A percentile compares a stretch with the other conserved stretches of the same genome.
Conservation (phyloP, 2,329 filamentous ascomycete species). For the Penicillium occitanis region DNA sequence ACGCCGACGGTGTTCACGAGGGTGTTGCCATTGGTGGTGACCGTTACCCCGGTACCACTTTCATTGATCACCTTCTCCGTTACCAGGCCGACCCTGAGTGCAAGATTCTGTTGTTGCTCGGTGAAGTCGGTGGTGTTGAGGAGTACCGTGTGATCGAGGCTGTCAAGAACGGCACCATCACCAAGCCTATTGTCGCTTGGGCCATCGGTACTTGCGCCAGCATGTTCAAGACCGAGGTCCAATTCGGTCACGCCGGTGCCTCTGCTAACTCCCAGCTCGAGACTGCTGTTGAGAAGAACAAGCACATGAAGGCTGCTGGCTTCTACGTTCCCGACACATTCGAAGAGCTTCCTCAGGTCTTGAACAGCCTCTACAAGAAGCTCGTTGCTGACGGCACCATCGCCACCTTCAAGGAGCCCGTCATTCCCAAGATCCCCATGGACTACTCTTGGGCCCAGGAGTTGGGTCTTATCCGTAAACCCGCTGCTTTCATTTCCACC, state of each 20-base stretch:
- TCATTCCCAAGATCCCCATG: slow-evolving; percentile 97
- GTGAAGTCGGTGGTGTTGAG: slow-evolving; percentile 98
- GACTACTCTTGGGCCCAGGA: slow-evolving; percentile 99
- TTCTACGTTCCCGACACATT: slow-evolving; percentile 95
- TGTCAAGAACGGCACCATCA: slow-evolving; percentile 90
- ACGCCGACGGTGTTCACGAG: slow-evolving; percentile 97
- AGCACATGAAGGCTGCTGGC: slow-evolving; percentile 91
- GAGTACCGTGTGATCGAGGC: slow-evolving; percentile 99
- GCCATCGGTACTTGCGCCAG: slow-evolving; percentile 98
- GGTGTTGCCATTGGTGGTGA: slow-evolving; percentile 99
- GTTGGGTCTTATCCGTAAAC: slow-evolving; percentile 98
- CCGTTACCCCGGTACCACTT: slow-evolving; percentile 96
- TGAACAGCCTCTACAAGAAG: slow-evolving; percentile 82
- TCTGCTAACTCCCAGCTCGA: slow-evolving; percentile 99
- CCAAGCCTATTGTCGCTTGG: slow-evolving; percentile 98
- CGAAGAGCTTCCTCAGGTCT: slow-evolving; percentile 80
- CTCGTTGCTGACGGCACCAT: slow-evolving; percentile 83
- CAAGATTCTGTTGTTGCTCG: slow-evolving; percentile 94
- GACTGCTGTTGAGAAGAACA: slow-evolving; percentile 95
- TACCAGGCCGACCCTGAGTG: slow-evolving; percentile 96
- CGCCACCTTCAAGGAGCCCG: slow-evolving; percentile 80
- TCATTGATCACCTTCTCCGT: slow-evolving; percentile 96
- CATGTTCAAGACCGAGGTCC: slow-evolving; percentile 99
- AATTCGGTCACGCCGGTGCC: slow-evolving; percentile 97
- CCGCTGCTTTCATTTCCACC: slow-evolving; percentile 98